Evolutionary conservation across 139 green algal genomes (phyloP).

Genomic region (Chlorella sp.): DNA sequence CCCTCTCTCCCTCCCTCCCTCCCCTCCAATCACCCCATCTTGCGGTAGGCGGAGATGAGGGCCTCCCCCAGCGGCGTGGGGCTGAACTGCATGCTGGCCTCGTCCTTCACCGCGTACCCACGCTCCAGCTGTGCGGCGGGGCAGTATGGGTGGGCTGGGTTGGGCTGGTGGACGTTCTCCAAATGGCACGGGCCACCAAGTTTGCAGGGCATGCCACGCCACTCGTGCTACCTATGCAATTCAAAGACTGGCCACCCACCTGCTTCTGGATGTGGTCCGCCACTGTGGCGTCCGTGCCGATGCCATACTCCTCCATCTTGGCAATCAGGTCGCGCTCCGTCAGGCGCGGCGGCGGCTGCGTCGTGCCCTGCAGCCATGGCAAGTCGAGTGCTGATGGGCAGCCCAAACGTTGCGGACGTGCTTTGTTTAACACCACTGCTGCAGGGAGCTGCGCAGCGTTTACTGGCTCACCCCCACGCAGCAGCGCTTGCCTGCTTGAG

Average conservation of each 20-base stretch:
- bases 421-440: too few species aligned
- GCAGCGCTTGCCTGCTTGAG: slow-evolving; percentile 65
- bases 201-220: too few species aligned
- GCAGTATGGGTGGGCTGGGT: too few species aligned
- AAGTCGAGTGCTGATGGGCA: too few species aligned
- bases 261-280: slow-evolving; percentile 87
- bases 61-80: slow-evolving; percentile 88
- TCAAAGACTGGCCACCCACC: too few species aligned
- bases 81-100: slow-evolving; percentile 69
- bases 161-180: too few species aligned
- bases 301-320: slow-evolving; percentile 95
- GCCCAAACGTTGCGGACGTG: too few species aligned
- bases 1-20: too few species aligned
- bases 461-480: too few species aligned
- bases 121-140: slow-evolving; percentile 29
- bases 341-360: slow-evolving; percentile 83
- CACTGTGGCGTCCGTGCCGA: slow-evolving; percentile 97
- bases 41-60: slow-evolving; percentile 83
- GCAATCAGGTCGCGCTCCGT: slow-evolving; percentile 92
- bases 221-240: too few species aligned
- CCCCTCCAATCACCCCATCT: not conserved
- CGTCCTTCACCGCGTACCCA: slow-evolving; percentile 89
- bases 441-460: too few species aligned
- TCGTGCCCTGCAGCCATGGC: slow-evolving; percentile 67
- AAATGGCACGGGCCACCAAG: too few species aligned